Percentiles rank a stretch among this genome's conserved stretches.
These are phyloP conservation scores for Eleusine coracana DNA, from an alignment of 176 grass and related monocot species.

Conservation along the genomic window DNA sequence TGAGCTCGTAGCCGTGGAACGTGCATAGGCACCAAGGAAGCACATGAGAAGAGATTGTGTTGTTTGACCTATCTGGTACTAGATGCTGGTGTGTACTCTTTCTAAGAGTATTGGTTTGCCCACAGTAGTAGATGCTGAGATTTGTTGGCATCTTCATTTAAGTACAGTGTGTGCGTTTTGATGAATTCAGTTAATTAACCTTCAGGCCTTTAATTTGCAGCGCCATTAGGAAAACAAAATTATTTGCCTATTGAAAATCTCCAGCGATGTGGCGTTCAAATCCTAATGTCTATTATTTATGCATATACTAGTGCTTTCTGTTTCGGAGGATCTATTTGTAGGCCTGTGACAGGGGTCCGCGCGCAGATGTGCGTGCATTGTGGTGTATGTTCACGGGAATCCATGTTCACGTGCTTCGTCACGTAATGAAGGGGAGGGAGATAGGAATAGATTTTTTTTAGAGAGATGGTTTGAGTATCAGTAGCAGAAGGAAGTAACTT, in stretches of 20 bases:
- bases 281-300: not conserved
- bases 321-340: too few relatives aligned
- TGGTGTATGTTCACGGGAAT: too few relatives aligned
- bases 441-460: too few relatives aligned
- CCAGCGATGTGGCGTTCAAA: not conserved
- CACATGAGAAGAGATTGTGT: not conserved
- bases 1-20: constrained; percentile 1
- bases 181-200: not conserved
- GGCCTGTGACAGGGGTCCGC: too few relatives aligned
- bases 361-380: too few relatives aligned
- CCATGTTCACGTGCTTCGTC: too few relatives aligned
- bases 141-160: not conserved
- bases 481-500: too few relatives aligned
- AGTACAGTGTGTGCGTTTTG: not conserved
- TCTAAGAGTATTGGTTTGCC: not conserved
- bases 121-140: not conserved
- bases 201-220: not conserved
- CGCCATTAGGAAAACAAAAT: not conserved
- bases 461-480: too few relatives aligned
- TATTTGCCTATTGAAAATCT: not conserved
- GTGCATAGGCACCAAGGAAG: constrained; percentile 3
- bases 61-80: not conserved
- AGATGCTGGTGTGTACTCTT: not conserved
- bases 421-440: too few relatives aligned
- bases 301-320: too few relatives aligned